These are phyloP conservation scores for Globisporangium cystogenes DNA, from an alignment of 352 stramenopile species.

Conservation along the genomic window DNA sequence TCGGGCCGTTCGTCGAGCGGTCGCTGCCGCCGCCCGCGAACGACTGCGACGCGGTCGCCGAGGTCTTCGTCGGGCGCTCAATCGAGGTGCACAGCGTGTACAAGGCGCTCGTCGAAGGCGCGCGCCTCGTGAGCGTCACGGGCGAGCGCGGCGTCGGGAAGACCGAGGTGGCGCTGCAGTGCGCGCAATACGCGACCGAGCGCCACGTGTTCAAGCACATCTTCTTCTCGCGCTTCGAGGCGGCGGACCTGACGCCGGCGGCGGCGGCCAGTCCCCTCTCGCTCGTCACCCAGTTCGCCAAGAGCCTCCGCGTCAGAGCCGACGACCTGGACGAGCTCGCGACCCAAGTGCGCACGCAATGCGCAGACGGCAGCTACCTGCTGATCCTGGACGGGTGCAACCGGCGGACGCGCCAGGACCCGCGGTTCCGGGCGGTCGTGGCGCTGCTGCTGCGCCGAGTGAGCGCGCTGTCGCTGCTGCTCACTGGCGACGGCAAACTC, in stretches of 20 bases:
- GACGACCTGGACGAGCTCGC: slow-evolving; percentile 39
- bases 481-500: slow-evolving; percentile 71
- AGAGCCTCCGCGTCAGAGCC: slow-evolving; percentile 21
- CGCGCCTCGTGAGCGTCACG: slow-evolving; percentile 67
- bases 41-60: slow-evolving; percentile 66
- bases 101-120: slow-evolving; percentile 72
- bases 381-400: slow-evolving; percentile 81
- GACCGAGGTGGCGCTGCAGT: slow-evolving; percentile 73
- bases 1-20: slow-evolving; percentile 58
- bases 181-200: slow-evolving; percentile 72
- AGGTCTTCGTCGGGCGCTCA: slow-evolving; percentile 73
- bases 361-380: slow-evolving; percentile 33
- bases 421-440: slow-evolving; percentile 38
- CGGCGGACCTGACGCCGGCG: slow-evolving; percentile 8
- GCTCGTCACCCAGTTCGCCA: slow-evolving; percentile 29
- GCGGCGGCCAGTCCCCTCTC: background rate
- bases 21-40: slow-evolving; percentile 50
- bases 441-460: slow-evolving; percentile 57
- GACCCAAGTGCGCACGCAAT: slow-evolving; percentile 45
- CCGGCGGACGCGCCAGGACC: slow-evolving; percentile 31
- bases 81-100: slow-evolving; percentile 77
- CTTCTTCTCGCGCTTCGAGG: slow-evolving; percentile 59
- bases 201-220: slow-evolving; percentile 65
- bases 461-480: slow-evolving; percentile 46
- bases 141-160: slow-evolving; percentile 75